These are phyloP conservation scores for Cyclotella atomus DNA, from an alignment of 108 stramenopile genomes.

Conservation along the genomic window DNA sequence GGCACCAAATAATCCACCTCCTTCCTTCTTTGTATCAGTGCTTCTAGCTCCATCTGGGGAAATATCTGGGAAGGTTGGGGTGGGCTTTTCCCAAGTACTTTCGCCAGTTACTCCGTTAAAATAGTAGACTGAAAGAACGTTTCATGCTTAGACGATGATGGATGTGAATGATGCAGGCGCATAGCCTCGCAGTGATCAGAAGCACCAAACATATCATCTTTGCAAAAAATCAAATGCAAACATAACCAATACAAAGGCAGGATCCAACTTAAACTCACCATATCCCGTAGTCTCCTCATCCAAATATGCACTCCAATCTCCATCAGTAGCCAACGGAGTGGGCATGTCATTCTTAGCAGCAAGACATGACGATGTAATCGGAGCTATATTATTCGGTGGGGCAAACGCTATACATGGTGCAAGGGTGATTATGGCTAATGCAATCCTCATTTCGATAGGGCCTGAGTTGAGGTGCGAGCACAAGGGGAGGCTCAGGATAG, in stretches of 20 bases:
- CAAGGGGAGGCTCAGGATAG: too few relatives aligned
- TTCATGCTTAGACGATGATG: not conserved
- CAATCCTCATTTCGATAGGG: not conserved
- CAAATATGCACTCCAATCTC: constrained; percentile 76
- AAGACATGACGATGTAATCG: not conserved
- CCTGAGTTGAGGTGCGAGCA: too few relatives aligned
- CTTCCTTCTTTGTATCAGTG: constrained; percentile 14
- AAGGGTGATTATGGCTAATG: not conserved
- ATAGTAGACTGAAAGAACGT: constrained; percentile 56
- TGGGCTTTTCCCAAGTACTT: constrained; percentile 78
- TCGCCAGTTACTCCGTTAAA: constrained; percentile 81
- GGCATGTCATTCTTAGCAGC: constrained; percentile 3
- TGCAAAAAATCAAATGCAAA: not conserved
- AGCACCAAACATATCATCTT: not conserved
- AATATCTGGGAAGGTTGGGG: constrained; percentile 67
- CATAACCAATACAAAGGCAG: not conserved
- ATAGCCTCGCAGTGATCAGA: not conserved
- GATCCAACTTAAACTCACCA: not conserved
- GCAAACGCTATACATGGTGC: constrained; percentile 4
- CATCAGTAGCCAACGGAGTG: constrained; percentile 69
- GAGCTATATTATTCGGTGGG: not conserved
- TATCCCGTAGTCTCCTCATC: constrained; percentile 75
- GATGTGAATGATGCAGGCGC: too few relatives aligned
- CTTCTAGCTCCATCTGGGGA: not conserved
- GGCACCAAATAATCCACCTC: constrained; percentile 26